Evolutionary conservation across 2,329 filamentous ascomycete species (phyloP), one percentile per base, ranked within the genome.

Genomic region (Microdochium paspali): DNA sequence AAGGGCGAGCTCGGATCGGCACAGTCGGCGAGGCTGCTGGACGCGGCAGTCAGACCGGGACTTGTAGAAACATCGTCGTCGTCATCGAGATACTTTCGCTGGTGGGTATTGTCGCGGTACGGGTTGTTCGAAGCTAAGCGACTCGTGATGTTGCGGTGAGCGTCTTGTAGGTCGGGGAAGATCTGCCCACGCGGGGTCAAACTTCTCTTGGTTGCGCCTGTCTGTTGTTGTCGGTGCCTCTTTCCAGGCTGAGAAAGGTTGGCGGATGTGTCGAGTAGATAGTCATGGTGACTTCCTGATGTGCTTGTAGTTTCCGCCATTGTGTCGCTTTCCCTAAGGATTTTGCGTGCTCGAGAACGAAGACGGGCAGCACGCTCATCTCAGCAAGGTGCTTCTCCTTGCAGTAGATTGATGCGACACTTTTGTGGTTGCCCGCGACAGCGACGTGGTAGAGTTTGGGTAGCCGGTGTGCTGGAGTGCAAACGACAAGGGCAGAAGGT

Each of bases 61-160:
- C 35, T 40, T 4, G 12, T 21, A 12, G 35, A 40, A 20, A 18
- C 35, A 23, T 15, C 21, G 21, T 42, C 21, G 9, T 49, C 46
- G 24, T 51, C 40, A 24, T 32, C 43, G 4, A 43, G 47, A 4
- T 46, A 28, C 35, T 52, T 31, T n/a, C 35, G n/a, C 39, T 45
- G 44, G 6, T 49, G 42, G 40, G 23, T 44, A 20, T 51, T 50
- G 12, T 46, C 44, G 2, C 28, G 48, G 7, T 49, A 50, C 25
- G 48, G 44, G 31, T 53, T 49, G 10, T 50, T 47, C n/a, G 56
- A 44, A n/a, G 15, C 47, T 20, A 51, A 44, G 4, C 54, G 51
- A 4, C 60, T 55, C 9, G 64, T 66, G 49, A 71, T 70, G 28
- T 64, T 66, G 3, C 60, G 57, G 47, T 68, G 64, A 1, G 68